Base-by-base conservation (phyloP, 2,329 filamentous ascomycete genomes). In the Myriosclerotinia curreyana region DNA sequence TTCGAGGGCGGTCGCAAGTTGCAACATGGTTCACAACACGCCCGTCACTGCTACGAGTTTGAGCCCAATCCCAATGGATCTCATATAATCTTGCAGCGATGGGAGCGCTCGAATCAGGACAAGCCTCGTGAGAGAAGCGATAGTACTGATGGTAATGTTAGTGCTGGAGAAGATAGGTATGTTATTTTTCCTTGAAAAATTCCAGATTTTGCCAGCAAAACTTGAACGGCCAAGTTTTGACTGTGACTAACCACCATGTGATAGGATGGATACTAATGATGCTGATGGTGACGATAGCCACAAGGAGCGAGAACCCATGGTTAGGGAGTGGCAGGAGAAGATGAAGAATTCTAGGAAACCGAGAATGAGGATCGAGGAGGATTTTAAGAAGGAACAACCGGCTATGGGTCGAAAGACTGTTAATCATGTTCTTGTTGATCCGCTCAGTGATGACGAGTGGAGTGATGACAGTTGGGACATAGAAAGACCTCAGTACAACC, bases 111-210 rank as follows among this genome's bases (percentile, higher is more conserved):
- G 3, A 61, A 53, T 12, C 36, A 25, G 14, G 48, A 22, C 1
- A 20, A 20, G 14, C 2, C 31, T 20, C 28, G 31, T 15, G 4
- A 48, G 42, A 48, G 55, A 59, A 22, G 28, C 22, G 55, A 59
- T 12, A 59, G 42, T 5, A 36, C 25, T 31, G 42, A 59, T 4
- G 20, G 5, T 0, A 48, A 49, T 3, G 5, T 36, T 9, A 48
- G 55, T 38, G 42, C 42, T 17, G 42, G 42, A 1, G 55, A 49
- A 25, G 55, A 59, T 7, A 48, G 28, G 55, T 59, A 38, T 48
- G 31, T 25, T 22, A 12, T 5, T 17, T n/a, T 6, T 17, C 2
- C 14, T 3, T 46, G n/a, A 5, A 3, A 1, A 3, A 25, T 36
- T 14, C 5, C 22, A 49, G 7, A 3, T 9, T 1, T 7, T 36